Evolutionary conservation across 2,329 filamentous ascomycete genomes (phyloP), one percentile per base, ranked within the genome.

Genomic region (Penicillium janthinellum): DNA sequence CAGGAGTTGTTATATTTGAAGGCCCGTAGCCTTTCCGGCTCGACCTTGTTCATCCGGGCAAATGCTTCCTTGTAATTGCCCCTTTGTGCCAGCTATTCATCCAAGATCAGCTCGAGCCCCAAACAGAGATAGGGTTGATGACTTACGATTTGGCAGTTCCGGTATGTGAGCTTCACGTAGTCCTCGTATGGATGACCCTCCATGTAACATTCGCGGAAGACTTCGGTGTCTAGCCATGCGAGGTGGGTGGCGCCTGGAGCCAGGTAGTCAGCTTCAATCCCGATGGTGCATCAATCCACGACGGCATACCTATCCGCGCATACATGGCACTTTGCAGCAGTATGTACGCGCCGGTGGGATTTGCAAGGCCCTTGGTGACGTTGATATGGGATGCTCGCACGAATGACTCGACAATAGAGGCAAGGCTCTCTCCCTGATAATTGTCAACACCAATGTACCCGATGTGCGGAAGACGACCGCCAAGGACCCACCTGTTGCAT

Each of bases 321-420:
- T 90, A 96, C 1, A 95, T 74, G 0, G 90, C 84, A 34, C 90
- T 88, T 50, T 86, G 84, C 44, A 96, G 82, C 2, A 92, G 82
- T 60, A 92, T 83, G 65, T 93, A 88, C 0, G 88, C 84, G 0
- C 91, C 91, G 66, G 91, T 86, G 75, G 90, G 88, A 67, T 82
- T 86, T 67, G 85, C 85, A 70, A 95, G 84, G 64, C 90, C 88
- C 66, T 89, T 89, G 57, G 88, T 88, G n/a, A 93, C 82, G 61
- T 92, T 89, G 31, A 96, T 79, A 67, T 95, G 90, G 0, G 90
- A 91, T 64, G 91, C 90, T 70, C 92, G 89, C n/a, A 90, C 84
- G 61, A 96, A 84, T 65, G 88, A 86, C 72, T 96, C 92, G 54
- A 95, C 82, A 1, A 90, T 87, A 38, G 80, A 79, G 2, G 84